Base-by-base conservation (phyloP, 306 rosid genomes). In the Sicyos baderoa region DNA sequence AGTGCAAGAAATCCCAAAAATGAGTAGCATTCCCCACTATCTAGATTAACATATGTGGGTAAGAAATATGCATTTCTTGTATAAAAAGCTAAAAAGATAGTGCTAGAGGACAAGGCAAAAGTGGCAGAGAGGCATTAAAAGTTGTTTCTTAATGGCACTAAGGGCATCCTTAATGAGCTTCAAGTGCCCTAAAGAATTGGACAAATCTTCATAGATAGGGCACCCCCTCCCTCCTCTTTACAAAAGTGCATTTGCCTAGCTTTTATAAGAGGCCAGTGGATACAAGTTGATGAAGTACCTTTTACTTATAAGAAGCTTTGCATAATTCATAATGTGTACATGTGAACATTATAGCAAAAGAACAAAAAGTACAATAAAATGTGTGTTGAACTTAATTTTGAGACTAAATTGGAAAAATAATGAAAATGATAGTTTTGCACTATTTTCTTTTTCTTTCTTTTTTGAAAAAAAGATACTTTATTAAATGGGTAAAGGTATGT, bases 41-140 rank as follows among this genome's bases (percentile, higher is more conserved):
- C 19, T 47, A 58, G 32, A 70, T 71, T 15, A 59, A 18, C 57
- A 80, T 45, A 69, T 9, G 79, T 72, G 85, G 88, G 19, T 2
- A 44, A 68, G 69, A 77, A 60, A n/a, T 49, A 49, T 23, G 42
- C 56, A 49, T 25, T 67, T 67, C 9, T 23, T 67, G 44, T 50
- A 25, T 67, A 67, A 9, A 49, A 67, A 67, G 72, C 44, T 49
- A 48, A 49, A 67, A 47, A 67, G 72, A 67, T 67, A 49, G 72
- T 67, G 72, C 13, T 14, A 47, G 72, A 67, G 72, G 71, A 66
- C 71, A 66, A 21, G 71, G 71, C 71, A 47, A 21, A 18, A 29
- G 17, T 40, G 42, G 13, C 56, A 66, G 16, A 66, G 16, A 48
- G 55, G 56, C 54, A 6, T 66, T 66, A 44, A 64, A 66, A 44